Percentiles rank a stretch among this genome's conserved stretches.
Conservation (phyloP, 2,329 filamentous ascomycete species). For the Fusarium sp. region DNA sequence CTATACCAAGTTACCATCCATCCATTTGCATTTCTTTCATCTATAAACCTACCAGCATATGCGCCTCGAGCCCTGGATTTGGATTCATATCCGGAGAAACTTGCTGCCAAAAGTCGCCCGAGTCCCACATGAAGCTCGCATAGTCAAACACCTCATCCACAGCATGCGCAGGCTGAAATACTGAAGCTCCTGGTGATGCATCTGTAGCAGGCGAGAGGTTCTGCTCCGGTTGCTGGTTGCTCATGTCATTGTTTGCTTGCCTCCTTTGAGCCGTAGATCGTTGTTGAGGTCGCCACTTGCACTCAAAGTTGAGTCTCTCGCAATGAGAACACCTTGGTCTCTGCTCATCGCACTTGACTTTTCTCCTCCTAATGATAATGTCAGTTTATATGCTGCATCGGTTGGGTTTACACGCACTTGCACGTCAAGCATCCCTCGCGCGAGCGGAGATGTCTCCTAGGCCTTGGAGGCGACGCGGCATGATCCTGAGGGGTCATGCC, state of each 20-base stretch:
- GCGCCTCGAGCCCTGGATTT: conserved; percentile 40
- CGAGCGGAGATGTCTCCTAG: conserved; percentile 43
- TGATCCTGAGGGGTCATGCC: conserved; percentile 17
- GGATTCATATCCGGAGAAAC: conserved; percentile 43
- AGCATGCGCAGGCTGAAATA: conserved; percentile 46
- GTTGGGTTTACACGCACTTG: conserved; percentile 49
- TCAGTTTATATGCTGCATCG: not conserved
- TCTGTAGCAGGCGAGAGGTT: conserved; percentile 46
- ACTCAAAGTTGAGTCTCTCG: conserved; percentile 64
- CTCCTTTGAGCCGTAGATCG: conserved; percentile 39
- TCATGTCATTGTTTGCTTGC: conserved; percentile 18
- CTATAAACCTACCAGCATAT: conserved; percentile 35
- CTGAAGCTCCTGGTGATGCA: conserved; percentile 43
- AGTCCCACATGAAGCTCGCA: conserved; percentile 63
- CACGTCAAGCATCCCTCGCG: conserved; percentile 57
- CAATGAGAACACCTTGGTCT: conserved; percentile 64
- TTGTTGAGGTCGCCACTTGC: conserved; percentile 59
- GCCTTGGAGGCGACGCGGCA: conserved; percentile 21
- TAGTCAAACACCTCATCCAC: conserved; percentile 61
- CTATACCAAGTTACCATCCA: conserved; percentile 14
- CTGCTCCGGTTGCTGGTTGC: conserved; percentile 27
- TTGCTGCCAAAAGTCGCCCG: conserved; percentile 52
- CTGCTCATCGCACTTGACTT: conserved; percentile 65
- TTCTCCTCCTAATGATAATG: conserved; percentile 53
- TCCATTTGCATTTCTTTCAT: not conserved